These are phyloP conservation scores for Verticillium longisporum DNA, from an alignment of 2,329 filamentous ascomycete species.

Conservation along the genomic window DNA sequence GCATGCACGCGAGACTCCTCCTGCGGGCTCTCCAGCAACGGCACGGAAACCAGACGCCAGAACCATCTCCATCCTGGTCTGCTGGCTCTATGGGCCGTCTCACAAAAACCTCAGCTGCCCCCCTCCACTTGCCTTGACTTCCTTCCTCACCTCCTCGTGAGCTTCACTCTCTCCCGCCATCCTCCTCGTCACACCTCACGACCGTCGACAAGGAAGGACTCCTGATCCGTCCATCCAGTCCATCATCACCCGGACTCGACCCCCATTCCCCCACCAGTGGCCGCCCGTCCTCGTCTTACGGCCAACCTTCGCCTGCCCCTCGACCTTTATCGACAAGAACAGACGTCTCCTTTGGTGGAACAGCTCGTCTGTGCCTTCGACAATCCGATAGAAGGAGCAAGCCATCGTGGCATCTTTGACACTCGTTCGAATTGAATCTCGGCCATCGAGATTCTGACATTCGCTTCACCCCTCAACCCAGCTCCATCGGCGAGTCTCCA, in stretches of 20 bases:
- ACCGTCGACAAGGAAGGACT: not conserved
- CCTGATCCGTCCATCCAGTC: not conserved
- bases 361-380: not conserved
- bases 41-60: not conserved
- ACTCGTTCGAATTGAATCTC: not conserved
- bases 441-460: not conserved
- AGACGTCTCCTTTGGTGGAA: constrained; percentile 1
- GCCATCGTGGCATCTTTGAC: not conserved
- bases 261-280: not conserved
- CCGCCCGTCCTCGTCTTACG: not conserved
- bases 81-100: constrained; percentile 1
- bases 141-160: not conserved
- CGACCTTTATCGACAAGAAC: not conserved
- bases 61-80: constrained; percentile 2
- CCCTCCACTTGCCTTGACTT: not conserved
- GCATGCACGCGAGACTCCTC: not conserved
- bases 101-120: constrained; percentile 3
- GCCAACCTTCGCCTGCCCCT: constrained; percentile 1
- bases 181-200: not conserved
- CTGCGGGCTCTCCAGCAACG: not conserved
- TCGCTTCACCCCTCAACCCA: not conserved
- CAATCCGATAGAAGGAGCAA: not conserved
- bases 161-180: not conserved
- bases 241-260: not conserved
- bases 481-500: not conserved